A percentile compares a stretch with the other conserved stretches of the same genome.
Conservation (phyloP, 495 filamentous ascomycete species). For the Hypoxylon lenormandii region DNA sequence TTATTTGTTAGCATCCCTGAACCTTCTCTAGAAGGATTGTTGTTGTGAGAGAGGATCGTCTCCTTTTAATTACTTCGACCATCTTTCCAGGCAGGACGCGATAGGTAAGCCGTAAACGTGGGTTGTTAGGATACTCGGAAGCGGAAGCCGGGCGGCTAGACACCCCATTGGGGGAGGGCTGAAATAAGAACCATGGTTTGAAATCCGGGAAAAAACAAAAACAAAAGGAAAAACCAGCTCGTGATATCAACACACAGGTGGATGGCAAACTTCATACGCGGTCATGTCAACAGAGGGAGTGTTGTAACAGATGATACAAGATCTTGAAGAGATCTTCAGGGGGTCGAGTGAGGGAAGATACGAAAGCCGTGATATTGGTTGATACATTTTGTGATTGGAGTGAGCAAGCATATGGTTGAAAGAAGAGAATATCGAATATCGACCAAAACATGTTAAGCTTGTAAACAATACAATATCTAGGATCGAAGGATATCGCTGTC, state of each 20-base stretch:
- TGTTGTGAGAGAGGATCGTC: neutral
- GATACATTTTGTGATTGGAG: too few relatives aligned
- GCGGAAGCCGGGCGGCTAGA: conserved; percentile 27
- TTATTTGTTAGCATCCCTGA: neutral
- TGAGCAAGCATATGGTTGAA: too few relatives aligned
- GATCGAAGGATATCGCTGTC: neutral
- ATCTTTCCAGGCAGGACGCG: conserved; percentile 2
- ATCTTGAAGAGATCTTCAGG: conserved; percentile 32
- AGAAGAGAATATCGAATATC: too few relatives aligned
- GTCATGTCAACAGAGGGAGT: neutral
- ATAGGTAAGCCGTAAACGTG: conserved; percentile 26
- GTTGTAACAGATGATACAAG: neutral
- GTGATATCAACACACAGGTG: conserved; percentile 37
- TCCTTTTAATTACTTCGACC: conserved; percentile 9
- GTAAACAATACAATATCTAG: neutral
- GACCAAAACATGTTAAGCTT: neutral
- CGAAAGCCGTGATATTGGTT: too few relatives aligned
- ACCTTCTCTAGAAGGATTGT: conserved; percentile 4
- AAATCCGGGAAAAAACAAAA: conserved; percentile 30
- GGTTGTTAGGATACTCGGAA: conserved; percentile 35
- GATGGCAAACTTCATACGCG: neutral
- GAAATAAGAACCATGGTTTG: conserved; percentile 29
- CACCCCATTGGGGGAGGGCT: conserved; percentile 40
- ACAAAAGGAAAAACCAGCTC: conserved; percentile 1
- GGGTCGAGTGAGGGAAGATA: neutral